These are phyloP conservation scores for Moniliophthora roreri DNA, from an alignment of 1,284 basidiomycete genomes.

Conservation along the genomic window DNA sequence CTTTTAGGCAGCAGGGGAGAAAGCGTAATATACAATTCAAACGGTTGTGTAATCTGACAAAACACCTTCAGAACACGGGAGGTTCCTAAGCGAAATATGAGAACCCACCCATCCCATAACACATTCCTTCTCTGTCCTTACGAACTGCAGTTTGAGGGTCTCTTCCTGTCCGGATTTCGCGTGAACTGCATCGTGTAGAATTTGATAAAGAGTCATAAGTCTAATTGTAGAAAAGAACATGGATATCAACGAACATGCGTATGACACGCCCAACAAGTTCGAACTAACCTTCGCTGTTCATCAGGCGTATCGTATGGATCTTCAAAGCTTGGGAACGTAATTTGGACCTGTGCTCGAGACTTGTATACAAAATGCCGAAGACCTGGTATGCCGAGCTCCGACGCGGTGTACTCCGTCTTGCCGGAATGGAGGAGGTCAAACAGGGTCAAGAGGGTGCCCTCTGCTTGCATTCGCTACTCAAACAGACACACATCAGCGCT, in stretches of 20 bases:
- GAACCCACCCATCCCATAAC: slow-evolving; percentile 84
- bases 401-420: slow-evolving; percentile 62
- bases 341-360: slow-evolving; percentile 83
- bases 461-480: slow-evolving; percentile 59
- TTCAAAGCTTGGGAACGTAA: slow-evolving; percentile 82
- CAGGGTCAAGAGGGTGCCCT: slow-evolving; percentile 55
- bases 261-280: too few species aligned
- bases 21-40: slow-evolving; percentile 87
- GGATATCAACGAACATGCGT: background rate
- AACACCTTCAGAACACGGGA: background rate
- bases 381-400: slow-evolving; percentile 81
- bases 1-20: slow-evolving; percentile 85
- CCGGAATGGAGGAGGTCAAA: slow-evolving; percentile 45
- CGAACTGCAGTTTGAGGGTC: slow-evolving; percentile 79
- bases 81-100: background rate
- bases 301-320: slow-evolving; percentile 72
- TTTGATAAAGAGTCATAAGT: slow-evolving; percentile 83
- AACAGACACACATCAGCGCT: background rate
- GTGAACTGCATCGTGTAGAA: slow-evolving; percentile 81
- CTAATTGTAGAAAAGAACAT: slow-evolving; percentile 34
- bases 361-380: slow-evolving; percentile 96
- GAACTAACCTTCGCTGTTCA: slow-evolving; percentile 56
- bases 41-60: slow-evolving; percentile 85
- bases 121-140: slow-evolving; percentile 82
- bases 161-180: slow-evolving; percentile 79